phyloP scores from a whole-genome alignment of 2,329 filamentous ascomycete species.

The Colletotrichum sp. region DNA sequence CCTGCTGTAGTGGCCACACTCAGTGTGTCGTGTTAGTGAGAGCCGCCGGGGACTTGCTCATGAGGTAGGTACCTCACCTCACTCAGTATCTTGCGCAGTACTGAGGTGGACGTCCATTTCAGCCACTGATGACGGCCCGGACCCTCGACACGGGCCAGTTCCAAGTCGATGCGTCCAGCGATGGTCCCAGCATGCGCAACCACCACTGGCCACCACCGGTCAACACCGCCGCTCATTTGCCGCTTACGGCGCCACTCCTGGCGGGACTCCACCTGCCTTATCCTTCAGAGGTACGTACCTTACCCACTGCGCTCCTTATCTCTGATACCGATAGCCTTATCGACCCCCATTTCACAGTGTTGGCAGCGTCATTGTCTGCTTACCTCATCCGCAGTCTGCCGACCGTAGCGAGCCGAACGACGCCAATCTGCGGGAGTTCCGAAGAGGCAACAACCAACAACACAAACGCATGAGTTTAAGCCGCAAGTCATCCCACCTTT shows the following conservation, averaged over 20 bases:
- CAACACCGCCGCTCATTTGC: background rate
- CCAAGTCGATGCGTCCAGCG: background rate
- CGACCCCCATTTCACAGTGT: background rate
- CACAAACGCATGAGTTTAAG: background rate
- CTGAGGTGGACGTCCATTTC: background rate
- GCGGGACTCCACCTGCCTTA: background rate
- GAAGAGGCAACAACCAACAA: background rate
- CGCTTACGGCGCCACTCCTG: background rate
- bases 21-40: background rate
- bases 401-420: background rate
- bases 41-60: background rate
- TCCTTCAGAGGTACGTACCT: background rate
- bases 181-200: background rate
- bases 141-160: background rate
- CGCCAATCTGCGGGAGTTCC: background rate
- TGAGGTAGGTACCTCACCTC: background rate
- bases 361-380: background rate
- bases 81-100: background rate
- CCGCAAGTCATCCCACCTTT: background rate
- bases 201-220: background rate
- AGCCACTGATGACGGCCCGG: conserved; percentile 3
- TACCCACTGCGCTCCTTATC: background rate
- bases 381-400: background rate
- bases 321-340: background rate
- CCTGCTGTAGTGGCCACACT: background rate